phyloP scores from a whole-genome alignment of 306 rosid species.

The Astragalus glycyphyllos region DNA sequence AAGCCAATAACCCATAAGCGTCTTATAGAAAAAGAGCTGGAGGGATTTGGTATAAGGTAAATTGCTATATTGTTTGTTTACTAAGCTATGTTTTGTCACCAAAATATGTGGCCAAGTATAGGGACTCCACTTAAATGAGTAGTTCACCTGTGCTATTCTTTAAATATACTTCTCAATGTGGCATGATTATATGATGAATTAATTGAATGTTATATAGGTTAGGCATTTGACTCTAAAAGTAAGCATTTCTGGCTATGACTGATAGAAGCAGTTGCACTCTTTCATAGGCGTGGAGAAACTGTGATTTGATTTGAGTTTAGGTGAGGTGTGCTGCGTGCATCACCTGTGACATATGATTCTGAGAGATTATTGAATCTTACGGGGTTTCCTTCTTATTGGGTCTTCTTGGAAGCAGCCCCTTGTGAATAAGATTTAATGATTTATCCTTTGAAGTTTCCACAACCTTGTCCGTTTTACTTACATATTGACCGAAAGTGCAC shows the following conservation, averaged over 20 bases:
- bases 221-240: conserved; percentile 21
- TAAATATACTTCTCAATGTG: conserved; percentile 28
- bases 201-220: conserved; percentile 16
- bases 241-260: conserved; percentile 26
- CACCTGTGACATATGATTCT: conserved; percentile 23
- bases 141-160: background rate
- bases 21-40: conserved; percentile 94
- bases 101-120: conserved; percentile 15
- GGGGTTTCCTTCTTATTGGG: conserved; percentile 35
- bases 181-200: conserved; percentile 33
- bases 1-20: conserved; percentile 99
- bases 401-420: conserved; percentile 25
- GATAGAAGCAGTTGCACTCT: conserved; percentile 26
- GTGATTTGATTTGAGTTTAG: conserved; percentile 28
- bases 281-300: conserved; percentile 1
- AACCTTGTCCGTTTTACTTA: conserved; percentile 3
- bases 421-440: conserved; percentile 22
- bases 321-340: conserved; percentile 6
- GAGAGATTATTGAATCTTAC: conserved; percentile 21
- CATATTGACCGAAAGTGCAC: background rate
- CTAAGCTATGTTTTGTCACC: background rate
- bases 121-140: conserved; percentile 8
- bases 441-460: conserved; percentile 16
- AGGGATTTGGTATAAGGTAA: conserved; percentile 99
- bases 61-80: conserved; percentile 37